Conservation (phyloP, 2,329 filamentous ascomycete species). For the Cladosporium sphaerospermum region DNA sequence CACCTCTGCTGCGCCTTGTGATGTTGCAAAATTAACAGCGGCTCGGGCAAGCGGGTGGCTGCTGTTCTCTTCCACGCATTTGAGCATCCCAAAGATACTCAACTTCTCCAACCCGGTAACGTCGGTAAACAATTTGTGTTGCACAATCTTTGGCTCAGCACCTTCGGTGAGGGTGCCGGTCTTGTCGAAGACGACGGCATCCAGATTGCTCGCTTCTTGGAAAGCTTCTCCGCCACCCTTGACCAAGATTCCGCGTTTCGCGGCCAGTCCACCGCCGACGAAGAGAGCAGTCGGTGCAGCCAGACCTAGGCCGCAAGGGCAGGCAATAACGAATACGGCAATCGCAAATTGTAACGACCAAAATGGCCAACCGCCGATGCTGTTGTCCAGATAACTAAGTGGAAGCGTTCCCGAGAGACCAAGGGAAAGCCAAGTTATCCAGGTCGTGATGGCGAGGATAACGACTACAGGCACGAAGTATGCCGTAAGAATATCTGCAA, state of each 20-base stretch:
- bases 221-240: constrained; percentile 82
- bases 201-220: constrained; percentile 70
- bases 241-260: constrained; percentile 71
- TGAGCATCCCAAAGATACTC: constrained; percentile 48
- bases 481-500: constrained; percentile 65
- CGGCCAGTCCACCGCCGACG: constrained; percentile 73
- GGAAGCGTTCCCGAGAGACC: constrained; percentile 56
- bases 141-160: constrained; percentile 64
- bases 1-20: constrained; percentile 18
- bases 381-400: constrained; percentile 43
- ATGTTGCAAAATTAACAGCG: constrained; percentile 56
- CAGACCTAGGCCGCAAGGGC: constrained; percentile 75
- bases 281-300: constrained; percentile 82
- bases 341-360: constrained; percentile 81
- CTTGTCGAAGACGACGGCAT: constrained; percentile 70
- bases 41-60: constrained; percentile 70
- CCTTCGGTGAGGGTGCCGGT: constrained; percentile 73
- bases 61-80: constrained; percentile 62
- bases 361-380: constrained; percentile 58
- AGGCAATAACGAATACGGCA: constrained; percentile 79
- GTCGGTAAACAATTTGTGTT: constrained; percentile 35
- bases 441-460: constrained; percentile 62
- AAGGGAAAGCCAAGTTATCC: constrained; percentile 64
- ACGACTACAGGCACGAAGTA: constrained; percentile 73
- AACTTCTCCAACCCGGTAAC: constrained; percentile 38